Base-by-base conservation (phyloP, 495 filamentous ascomycete genomes). In the Penicillium salamii region DNA sequence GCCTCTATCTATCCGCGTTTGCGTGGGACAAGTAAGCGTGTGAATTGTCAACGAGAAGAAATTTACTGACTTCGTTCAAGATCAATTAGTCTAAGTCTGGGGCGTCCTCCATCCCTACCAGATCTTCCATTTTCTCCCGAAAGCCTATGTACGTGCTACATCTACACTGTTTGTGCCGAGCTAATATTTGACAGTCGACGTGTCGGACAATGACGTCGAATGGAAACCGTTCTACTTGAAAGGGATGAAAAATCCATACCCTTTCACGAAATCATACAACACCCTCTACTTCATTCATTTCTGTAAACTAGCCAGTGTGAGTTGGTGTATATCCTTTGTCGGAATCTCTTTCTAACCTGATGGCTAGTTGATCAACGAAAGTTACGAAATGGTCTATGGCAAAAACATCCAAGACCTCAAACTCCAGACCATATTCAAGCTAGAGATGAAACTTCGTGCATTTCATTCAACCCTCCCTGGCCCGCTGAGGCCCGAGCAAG, bases 41-140 rank as follows among this genome's bases (percentile, higher is more conserved):
- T 8, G 4, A n/a, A 26, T 26, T 8, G 8, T 8, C 23, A 8
- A 8, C 23, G 3, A 3, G 8, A 26, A 26, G 23, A 26, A 8
- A 4, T 8, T 26, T 24, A 11, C 11, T 14, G 31, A 34, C 31
- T 14, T 15, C 32, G 3, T 39, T 5, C 36, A 14, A 53, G 50
- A 34, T 53, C 50, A 18, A 53, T 53, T 11, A 53, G 50, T 23
- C 36, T 53, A 3, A 47, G 50, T 34, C 42, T 53, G 17, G 50
- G 50, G 5, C 50, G 50, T 12, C 50, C 42, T 7, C 50, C 50
- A 13, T 53, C 36, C 7, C 21, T 53, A 6, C 15, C 14, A 0
- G 33, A 42, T 2, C 35, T 47, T 7, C 50, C 50, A 11, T 53
- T 47, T 41, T 32, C 24, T 6, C 34, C 50, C 13, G 43, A 38